These are phyloP conservation scores for Fusarium sp. DNA, from an alignment of 2,329 filamentous ascomycete species.

Conservation along the genomic window DNA sequence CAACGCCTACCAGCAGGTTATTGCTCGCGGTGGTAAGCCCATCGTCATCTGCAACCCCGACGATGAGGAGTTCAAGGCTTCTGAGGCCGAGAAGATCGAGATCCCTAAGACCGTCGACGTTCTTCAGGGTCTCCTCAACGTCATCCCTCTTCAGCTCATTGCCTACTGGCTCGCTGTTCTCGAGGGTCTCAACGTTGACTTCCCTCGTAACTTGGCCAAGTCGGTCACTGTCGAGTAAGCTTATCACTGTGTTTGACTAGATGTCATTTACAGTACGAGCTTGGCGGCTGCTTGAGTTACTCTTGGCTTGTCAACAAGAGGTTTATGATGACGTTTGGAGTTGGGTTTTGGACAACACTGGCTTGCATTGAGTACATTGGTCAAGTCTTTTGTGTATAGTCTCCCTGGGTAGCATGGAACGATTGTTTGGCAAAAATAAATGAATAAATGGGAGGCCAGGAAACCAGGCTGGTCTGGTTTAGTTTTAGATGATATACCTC, in stretches of 20 bases:
- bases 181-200: constrained; percentile 97
- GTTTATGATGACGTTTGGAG: constrained; percentile 46
- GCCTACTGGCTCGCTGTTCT: constrained; percentile 98
- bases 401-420: constrained; percentile 42
- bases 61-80: constrained; percentile 88
- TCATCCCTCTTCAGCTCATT: constrained; percentile 96
- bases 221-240: constrained; percentile 96
- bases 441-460: constrained; percentile 37
- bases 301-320: constrained; percentile 34
- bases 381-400: constrained; percentile 39
- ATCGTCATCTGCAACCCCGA: constrained; percentile 97
- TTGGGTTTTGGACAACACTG: constrained; percentile 46
- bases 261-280: constrained; percentile 39
- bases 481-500: constrained; percentile 41
- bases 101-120: constrained; percentile 95
- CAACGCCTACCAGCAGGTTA: constrained; percentile 99
- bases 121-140: constrained; percentile 96
- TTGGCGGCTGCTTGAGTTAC: constrained; percentile 29
- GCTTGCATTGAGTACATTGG: constrained; percentile 38
- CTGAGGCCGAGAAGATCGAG: constrained; percentile 96
- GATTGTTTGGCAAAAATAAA: constrained; percentile 39
- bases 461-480: constrained; percentile 38
- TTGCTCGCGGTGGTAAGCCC: constrained; percentile 93
- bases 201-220: constrained; percentile 98
- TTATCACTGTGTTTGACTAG: constrained; percentile 24